Evolutionary conservation across 345 rosid species (phyloP), one percentile per base, ranked within the genome.

Genomic region (Psidium friedrichsthalianum): DNA sequence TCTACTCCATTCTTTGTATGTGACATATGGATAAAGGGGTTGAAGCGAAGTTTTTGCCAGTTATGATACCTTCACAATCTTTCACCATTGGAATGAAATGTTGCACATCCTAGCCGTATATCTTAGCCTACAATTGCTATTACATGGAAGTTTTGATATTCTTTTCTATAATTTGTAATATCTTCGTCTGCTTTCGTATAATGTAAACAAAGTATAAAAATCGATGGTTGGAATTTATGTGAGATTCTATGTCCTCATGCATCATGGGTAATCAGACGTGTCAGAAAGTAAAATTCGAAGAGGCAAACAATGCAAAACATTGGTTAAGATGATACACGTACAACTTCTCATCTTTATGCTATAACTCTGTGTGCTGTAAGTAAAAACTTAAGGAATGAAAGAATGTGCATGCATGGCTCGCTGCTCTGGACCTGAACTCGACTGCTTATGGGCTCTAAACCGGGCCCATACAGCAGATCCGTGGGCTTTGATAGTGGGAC

Each of bases 31-130:
- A 36, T 69, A 5, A 36, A 22, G 47, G 36, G 47, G 25, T 2
- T 2, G 6, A 69, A 18, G 4, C 13, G 9, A 69, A 36, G 47
- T 36, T 18, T 1, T 69, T 0, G 1, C 24, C 40, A 1, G 6
- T 32, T 8, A 36, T 20, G 24, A 69, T 8, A 32, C 2, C 9
- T 16, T 64, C 2, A 64, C 6, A 32, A 32, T 64, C 3, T 64
- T 32, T 64, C 3, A 16, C 76, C 0, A 0, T 16, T 64, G 76
- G 5, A 64, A 32, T 69, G 24, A 69, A 69, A 32, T 9, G 13
- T 3, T 2, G 40, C 47, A 69, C 13, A 69, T 69, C 47, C 0
- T 0, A 18, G 1, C 25, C 6, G 0, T 69, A 32, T 36, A 36
- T 69, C 47, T 69, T 4, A 18, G 0, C 11, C 47, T 2, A 36